Base-by-base conservation (phyloP, 2,329 filamentous ascomycete species). In the Penicillium hesseltinei region DNA sequence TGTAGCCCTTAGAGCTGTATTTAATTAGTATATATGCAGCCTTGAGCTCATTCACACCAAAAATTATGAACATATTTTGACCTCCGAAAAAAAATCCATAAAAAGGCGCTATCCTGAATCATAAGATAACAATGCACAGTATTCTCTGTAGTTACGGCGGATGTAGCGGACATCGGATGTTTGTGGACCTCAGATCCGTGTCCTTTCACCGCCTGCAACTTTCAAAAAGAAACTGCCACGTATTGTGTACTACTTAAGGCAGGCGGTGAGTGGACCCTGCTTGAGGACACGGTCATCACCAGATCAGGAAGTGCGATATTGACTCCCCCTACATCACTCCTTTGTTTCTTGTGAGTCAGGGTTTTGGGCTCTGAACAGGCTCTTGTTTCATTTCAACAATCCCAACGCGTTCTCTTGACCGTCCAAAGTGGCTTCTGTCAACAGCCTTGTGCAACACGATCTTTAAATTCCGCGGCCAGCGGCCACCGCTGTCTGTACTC, bases 251-350 rank as follows among this genome's bases (percentile, higher is more conserved):
- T 33, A 11, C 29, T 50, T 42, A 6, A 6, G 54, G 70, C 35
- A 72, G 70, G 71, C 71, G 71, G 71, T 73, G 61, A 56, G 46
- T 9, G 39, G 51, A 9, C 60, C 57, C 58, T 43, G 27, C 61
- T 70, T 70, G 67, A 73, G 71, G 71, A 73, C 71, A 73, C 71
- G 71, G 71, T 73, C 71, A 72, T 73, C 70, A 73, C 64, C 70
- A 70, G 65, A 65, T 65, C 63, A 63, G 59, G 62, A 65, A 66
- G 68, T 66, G 59, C 61, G 63, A 66, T 64, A 64, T 63, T 63
- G 62, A 60, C 57, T 56, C 52, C 61, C 58, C 58, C 59, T 61
- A 57, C 62, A 63, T 60, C 64, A 51, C 62, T 66, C 64, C 56
- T 67, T 66, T 62, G 54, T 61, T 63, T 58, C 55, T 58, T 40